Base-by-base conservation (phyloP, 257 asterid species). In the Jacaranda copaia region DNA sequence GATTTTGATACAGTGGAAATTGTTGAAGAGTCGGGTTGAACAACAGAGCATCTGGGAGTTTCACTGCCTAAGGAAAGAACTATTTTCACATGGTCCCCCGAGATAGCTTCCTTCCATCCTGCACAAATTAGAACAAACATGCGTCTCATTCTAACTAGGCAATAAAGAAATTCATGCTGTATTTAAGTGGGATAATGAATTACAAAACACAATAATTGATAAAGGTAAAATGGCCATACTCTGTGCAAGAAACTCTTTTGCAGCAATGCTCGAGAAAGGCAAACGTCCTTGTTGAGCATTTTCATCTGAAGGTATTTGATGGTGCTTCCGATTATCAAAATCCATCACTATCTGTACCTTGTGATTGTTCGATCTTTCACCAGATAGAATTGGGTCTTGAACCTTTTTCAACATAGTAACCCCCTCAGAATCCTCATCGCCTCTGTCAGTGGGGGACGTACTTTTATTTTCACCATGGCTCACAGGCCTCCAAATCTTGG, bases 61-160 rank as follows among this genome's bases (percentile, higher is more conserved):
- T 81, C 89, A 14, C 80, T 78, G 75, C 67, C 88, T 11, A 84
- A 62, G 45, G 91, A 83, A n/a, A 91, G 87, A 81, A 74, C 92
- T 73, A 92, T 80, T 36, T 12, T 83, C 81, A 87, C 88, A 73
- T 90, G 97, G 71, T 92, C 97, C 7, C 85, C 86, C 4, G 93
- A 65, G 72, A 92, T 85, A 12, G 93, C 96, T 70, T 92, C 96
- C 74, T 89, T 92, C 97, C 96, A 92, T 81, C 98, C 98, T 94
- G 85, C 84, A 84, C 55, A 51, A 75, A 25, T 67, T 61, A 7
- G 43, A 58, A 76, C 13, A 3, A 62, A 40, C 8, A 57, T 52
- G 74, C 72, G 32, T 25, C 66, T 79, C 9, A n/a, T 52, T 56
- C 32, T n/a, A 76, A 81, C 14, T 5, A 42, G 68, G 25, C 56